Base-by-base conservation (phyloP, 2,329 filamentous ascomycete species). In the Arthrocladium fulminans region DNA sequence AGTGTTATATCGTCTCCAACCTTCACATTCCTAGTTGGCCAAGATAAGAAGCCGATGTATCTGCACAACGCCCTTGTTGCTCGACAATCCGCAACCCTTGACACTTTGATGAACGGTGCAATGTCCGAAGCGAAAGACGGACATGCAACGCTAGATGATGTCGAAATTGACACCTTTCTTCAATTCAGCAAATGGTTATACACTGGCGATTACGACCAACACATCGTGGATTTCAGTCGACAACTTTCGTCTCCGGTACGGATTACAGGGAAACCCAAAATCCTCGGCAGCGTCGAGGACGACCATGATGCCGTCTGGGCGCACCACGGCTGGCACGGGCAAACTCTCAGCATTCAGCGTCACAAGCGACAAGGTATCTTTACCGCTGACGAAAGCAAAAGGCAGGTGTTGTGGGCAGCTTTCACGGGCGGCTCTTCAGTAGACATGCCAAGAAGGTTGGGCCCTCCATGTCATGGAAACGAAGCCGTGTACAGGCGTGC, bases 331-430 rank as follows among this genome's bases (percentile, higher is more conserved):
- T 13, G 19, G 19, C 23, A 25, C 6, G 20, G 15, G 10, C 22
- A 15, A 13, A 13, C 39, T 23, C 19, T n/a, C 17, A 2, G 15
- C 9, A 24, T 7, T 19, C 10, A 15, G 17, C 9, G 5, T 5
- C 17, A 24, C 23, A 42, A 13, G 12, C 20, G 39, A 9, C 39
- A 42, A 25, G 7, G 17, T 3, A 13, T 42, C 39, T 42, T 24
- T 25, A 24, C 39, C 10, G 39, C 39, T 24, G 39, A 42, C 22
- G 39, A 19, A 12, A 42, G 39, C 39, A 42, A 42, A 24, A 20
- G 27, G 23, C 39, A 42, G 23, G 24, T n/a, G 24, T 24, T 42
- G 10, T 42, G 39, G 39, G 39, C 39, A 15, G 19, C 39, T 13
- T 42, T 42, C 12, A 8, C 39, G 3, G 39, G 39, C 22, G 39